Evolutionary conservation across 2,329 filamentous ascomycete genomes (phyloP).

Genomic region (Byssochlamys sp.): DNA sequence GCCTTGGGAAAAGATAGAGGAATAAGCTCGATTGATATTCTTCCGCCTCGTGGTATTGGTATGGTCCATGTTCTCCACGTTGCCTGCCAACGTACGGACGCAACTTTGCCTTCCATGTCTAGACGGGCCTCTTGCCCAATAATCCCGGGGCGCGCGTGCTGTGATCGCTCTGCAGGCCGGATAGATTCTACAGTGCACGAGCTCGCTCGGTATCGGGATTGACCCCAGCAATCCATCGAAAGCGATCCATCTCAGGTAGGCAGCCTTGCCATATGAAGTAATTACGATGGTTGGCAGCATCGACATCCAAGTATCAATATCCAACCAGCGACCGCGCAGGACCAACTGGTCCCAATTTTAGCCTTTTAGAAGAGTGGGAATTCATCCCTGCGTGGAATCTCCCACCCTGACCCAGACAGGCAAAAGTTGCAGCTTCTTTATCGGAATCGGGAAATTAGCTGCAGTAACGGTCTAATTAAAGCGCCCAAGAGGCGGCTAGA

Average conservation of each 20-base stretch:
- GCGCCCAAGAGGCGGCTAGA: not conserved
- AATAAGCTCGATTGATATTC: constrained; percentile 16
- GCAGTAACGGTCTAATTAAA: constrained; percentile 2
- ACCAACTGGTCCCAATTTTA: not conserved
- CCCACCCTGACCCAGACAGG: constrained; percentile 3
- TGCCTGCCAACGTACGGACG: constrained; percentile 5
- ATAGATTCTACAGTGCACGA: constrained; percentile 4
- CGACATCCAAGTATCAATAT: constrained; percentile 11
- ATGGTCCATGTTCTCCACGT: constrained; percentile 2
- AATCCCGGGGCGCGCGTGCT: constrained; percentile 15
- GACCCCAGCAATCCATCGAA: constrained; percentile 10
- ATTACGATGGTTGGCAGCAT: constrained; percentile 18
- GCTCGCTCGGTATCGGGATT: constrained; percentile 1
- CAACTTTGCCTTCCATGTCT: constrained; percentile 13
- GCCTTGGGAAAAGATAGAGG: constrained; percentile 5
- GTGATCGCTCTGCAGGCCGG: constrained; percentile 17
- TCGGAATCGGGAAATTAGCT: constrained; percentile 9
- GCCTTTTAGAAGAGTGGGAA: not conserved
- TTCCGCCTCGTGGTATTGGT: constrained; percentile 12
- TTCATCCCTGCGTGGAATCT: constrained; percentile 2
- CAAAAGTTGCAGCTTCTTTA: constrained; percentile 6
- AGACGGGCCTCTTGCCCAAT: constrained; percentile 15
- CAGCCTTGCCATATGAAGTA: constrained; percentile 7
- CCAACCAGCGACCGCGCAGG: constrained; percentile 14
- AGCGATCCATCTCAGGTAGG: constrained; percentile 20